Base-by-base conservation (phyloP, 805 yeast genomes). In the Schwanniomyces sp. region DNA sequence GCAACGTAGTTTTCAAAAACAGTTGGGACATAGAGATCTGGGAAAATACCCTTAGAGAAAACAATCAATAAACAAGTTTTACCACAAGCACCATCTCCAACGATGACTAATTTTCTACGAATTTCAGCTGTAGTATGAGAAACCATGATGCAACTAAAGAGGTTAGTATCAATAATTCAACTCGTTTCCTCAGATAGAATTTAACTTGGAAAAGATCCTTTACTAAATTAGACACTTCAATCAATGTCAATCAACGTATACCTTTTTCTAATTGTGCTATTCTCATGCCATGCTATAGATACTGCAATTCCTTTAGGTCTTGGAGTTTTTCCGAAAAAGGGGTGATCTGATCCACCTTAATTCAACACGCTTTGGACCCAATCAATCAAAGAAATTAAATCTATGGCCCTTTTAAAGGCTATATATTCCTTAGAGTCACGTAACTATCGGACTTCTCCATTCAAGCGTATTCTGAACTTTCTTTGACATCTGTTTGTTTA, bases 81-180 rank as follows among this genome's bases (percentile, higher is more conserved):
- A 76, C 97, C 97, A 78, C 96, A 91, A 49, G 96, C 96, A 82
- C 97, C 97, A 70, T 90, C 97, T 70, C 97, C 97, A 48, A 90
- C 96, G 64, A 91, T 88, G 68, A 91, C 97, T 64, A 90, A 80
- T 74, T 90, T 90, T 75, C 86, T 84, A 78, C 90, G 75, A 58
- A 76, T 70, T 62, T 77, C 79, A 56, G 82, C 80, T 55, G 76
- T 71, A 62, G 79, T 75, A 56, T 76, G 75, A 56, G 77, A 74
- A 56, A 61, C 72, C 74, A 68, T 68, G 47, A 38, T 53, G 46
- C 40, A 38, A 37, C 44, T 43, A 40, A 34, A 32, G 17, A 16
- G 14, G 36, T 32, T 32, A 32, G 36, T 32, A 32, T 32, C 18
- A 14, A 32, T 32, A 11, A 8, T 12, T 30, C 34, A 30, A 30